A percentile compares a stretch with the other conserved stretches of the same genome.
These are phyloP conservation scores for Fusarium sp. DNA, from an alignment of 2,329 filamentous ascomycete genomes.

Conservation along the genomic window DNA sequence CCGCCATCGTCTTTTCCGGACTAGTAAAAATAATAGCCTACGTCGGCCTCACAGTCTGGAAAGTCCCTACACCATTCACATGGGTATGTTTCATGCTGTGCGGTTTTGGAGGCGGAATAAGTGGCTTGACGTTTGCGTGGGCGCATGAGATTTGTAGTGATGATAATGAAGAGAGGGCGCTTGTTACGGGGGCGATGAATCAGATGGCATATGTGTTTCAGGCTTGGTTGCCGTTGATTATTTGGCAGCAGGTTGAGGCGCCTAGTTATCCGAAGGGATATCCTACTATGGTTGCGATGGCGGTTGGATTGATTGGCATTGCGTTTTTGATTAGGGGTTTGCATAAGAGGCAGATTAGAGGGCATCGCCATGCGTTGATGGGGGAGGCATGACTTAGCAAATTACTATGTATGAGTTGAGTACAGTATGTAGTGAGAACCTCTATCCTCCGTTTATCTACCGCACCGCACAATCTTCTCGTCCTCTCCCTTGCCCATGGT, in stretches of 20 bases:
- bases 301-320: slow-evolving; percentile 62
- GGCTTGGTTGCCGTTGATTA: slow-evolving; percentile 75
- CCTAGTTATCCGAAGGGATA: slow-evolving; percentile 72
- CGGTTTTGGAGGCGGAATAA: slow-evolving; percentile 63
- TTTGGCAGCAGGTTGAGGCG: slow-evolving; percentile 75
- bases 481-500: accelerated
- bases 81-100: slow-evolving; percentile 73
- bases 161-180: slow-evolving; percentile 73
- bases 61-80: slow-evolving; percentile 65
- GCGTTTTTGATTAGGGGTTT: slow-evolving; percentile 59
- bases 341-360: slow-evolving; percentile 23
- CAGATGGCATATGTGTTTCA: slow-evolving; percentile 78
- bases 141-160: slow-evolving; percentile 64
- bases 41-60: slow-evolving; percentile 57
- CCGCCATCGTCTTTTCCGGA: slow-evolving; percentile 70
- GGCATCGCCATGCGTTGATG: background rate
- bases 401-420: background rate
- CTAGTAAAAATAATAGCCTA: slow-evolving; percentile 57
- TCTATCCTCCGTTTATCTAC: background rate
- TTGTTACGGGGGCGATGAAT: slow-evolving; percentile 77
- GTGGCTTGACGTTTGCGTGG: slow-evolving; percentile 62
- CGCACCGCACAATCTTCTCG: background rate
- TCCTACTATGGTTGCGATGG: slow-evolving; percentile 65
- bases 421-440: background rate
- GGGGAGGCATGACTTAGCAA: background rate